Evolutionary conservation across 257 asterid genomes (phyloP).

Genomic region (Ilex aquifolium): DNA sequence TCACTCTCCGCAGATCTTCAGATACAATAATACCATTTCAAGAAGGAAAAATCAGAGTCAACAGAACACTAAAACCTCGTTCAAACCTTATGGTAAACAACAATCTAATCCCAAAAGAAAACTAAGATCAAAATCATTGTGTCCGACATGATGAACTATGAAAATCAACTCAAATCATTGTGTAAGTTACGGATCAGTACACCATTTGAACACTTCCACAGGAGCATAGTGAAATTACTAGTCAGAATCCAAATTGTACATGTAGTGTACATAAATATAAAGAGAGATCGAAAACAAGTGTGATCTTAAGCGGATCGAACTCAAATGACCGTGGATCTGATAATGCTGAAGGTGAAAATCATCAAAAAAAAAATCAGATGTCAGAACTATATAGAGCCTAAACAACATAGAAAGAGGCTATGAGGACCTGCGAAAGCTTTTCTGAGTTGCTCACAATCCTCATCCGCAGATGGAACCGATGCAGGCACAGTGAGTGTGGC

Average conservation of each 20-base stretch:
- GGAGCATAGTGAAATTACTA: background rate
- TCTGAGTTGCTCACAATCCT: conserved; percentile 63
- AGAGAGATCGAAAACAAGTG: background rate
- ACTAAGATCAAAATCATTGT: background rate
- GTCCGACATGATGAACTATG: background rate
- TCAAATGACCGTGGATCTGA: background rate
- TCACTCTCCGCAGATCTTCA: too few relatives aligned
- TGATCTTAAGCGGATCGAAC: background rate
- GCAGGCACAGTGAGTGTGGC: conserved; percentile 68
- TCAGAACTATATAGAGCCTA: background rate
- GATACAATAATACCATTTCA: too few relatives aligned
- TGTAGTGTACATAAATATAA: background rate
- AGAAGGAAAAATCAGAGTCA: too few relatives aligned
- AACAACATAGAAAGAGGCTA: background rate
- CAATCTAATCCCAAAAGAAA: too few relatives aligned
- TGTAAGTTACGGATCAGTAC: background rate
- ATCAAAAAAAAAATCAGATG: background rate
- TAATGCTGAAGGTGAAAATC: background rate
- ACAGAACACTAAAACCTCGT: too few relatives aligned
- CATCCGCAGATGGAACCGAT: conserved; percentile 60
- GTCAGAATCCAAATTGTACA: background rate
- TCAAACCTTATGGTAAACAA: too few relatives aligned
- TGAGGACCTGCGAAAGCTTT: conserved; percentile 68
- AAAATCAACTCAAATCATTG: background rate
- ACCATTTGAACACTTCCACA: background rate